phyloP scores from a whole-genome alignment of 176 grass and related monocot genomes.

The Musa troglodytarum region DNA sequence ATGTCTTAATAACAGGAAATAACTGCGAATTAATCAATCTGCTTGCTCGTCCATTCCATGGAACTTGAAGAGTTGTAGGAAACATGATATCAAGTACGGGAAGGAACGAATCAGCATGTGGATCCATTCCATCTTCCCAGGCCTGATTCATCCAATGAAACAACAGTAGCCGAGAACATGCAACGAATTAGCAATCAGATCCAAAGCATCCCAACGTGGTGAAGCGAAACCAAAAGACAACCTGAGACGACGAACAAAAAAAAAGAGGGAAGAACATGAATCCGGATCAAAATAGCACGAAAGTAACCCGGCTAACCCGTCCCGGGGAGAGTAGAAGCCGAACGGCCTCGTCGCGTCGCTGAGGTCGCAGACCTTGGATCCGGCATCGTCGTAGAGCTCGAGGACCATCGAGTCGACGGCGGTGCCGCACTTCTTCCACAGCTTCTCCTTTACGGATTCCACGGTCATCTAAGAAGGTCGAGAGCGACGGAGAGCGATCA shows the following conservation, averaged over 20 bases:
- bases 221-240: neutral
- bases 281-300: neutral
- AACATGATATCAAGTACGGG: too few species aligned
- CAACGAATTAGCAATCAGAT: too few species aligned
- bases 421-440: conserved; percentile 85
- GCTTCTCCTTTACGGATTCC: conserved; percentile 75
- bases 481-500: neutral
- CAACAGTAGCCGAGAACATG: too few species aligned
- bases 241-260: neutral
- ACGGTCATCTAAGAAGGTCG: conserved; percentile 39
- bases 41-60: too few species aligned
- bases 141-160: too few species aligned
- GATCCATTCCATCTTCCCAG: too few species aligned
- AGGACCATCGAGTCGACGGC: conserved; percentile 60
- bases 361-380: conserved; percentile 57
- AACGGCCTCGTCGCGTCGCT: conserved; percentile 43
- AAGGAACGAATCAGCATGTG: too few species aligned
- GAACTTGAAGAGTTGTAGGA: too few species aligned
- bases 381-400: conserved; percentile 66
- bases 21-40: too few species aligned
- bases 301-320: conserved; percentile 28
- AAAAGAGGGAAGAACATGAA: too few species aligned
- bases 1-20: too few species aligned
- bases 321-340: conserved; percentile 59
- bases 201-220: neutral